Base-by-base conservation (phyloP, 1,284 basidiomycete genomes). In the Singerocomus inundabilis region DNA sequence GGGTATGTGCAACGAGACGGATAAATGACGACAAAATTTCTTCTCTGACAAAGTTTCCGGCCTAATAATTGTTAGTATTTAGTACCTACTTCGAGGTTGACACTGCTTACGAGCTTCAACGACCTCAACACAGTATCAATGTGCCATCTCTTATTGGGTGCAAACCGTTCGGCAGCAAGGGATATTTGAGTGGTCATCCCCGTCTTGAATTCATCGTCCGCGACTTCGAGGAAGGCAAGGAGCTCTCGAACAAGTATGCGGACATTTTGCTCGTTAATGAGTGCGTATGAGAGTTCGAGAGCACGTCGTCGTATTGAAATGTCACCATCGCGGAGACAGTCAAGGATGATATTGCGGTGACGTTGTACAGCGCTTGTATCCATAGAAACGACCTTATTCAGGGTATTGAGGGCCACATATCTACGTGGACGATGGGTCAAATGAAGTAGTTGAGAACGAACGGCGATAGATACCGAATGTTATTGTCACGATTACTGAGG, bases 321-420 rank as follows among this genome's bases (percentile, higher is more conserved):
- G 62, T 99, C 97, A 5, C 96, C 97, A 60, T 99, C 97, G 15
- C 96, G 88, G 31, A 99, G 77, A 75, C 97, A 99, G 69, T 98
- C 97, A 26, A 99, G 84, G 58, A 99, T 98, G 60, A 93, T 99
- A 70, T 96, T 95, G 34, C 95, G 89, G 70, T 99, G 97, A 25
- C 97, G 85, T 71, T 98, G 96, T 0, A 99, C 97, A 24, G 97
- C 97, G 65, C 95, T 96, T 9, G 96, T 98, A 70, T 99, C 96
- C 78, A 99, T 96, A 10, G 89, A 81, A 4, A 99, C 96, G 25
- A 99, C 96, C 71, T 99, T 99, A 79, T 97, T 98, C 40, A 99
- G 81, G 0, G 97, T 99, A 71, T 99, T 96, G 44, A 99, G 81
- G 6, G 97, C 96, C 38, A 99, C 97, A 69, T 99, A 99, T 49